Evolutionary conservation across 257 asterid species (phyloP), one percentile per base, ranked within the genome.

Genomic region (Jacaranda mimosifolia): DNA sequence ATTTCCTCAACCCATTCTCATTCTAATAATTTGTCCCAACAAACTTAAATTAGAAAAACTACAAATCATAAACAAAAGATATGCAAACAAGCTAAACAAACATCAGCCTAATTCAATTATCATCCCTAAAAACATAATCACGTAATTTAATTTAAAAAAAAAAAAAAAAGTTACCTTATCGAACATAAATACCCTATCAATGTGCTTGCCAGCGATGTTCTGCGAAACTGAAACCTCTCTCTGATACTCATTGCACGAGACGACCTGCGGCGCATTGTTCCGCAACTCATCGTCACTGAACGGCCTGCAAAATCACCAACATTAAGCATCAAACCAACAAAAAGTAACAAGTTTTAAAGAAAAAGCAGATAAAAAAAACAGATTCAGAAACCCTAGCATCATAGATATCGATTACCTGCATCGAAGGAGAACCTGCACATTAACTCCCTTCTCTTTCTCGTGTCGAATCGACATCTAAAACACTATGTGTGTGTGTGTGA

Each of bases 351-450:
- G 5, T 26, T 26, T 26, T 26, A 63, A 40, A 8, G 15, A n/a
- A 18, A 11, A 38, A 49, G 3, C 45, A 3, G 48, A 13, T 5
- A 21, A 56, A 17, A 51, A 32, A 62, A 35, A 32, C 32, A 26
- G 52, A 63, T 57, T 11, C 35, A 14, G 63, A 26, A 18, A 76
- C 55, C 77, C 79, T n/a, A 67, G 15, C 14, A 43, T 42, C 53
- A 49, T 3, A 21, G 19, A 39, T 6, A 14, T 26, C 17, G 6
- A 56, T 35, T 82, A 92, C 97, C 97, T 84, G 86, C 97, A 92
- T 11, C 96, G 97, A 70, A 92, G 97, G 38, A 92, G 89, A 66
- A 92, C 97, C 85, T 92, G 97, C 36, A 90, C 93, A 66, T 90
- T 92, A 4, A 92, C 97, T 0, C 97, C 93, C 68, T 92, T 90